Conservation (phyloP, 108 stramenopile species). For the Phaeodactylum tricornutum region DNA sequence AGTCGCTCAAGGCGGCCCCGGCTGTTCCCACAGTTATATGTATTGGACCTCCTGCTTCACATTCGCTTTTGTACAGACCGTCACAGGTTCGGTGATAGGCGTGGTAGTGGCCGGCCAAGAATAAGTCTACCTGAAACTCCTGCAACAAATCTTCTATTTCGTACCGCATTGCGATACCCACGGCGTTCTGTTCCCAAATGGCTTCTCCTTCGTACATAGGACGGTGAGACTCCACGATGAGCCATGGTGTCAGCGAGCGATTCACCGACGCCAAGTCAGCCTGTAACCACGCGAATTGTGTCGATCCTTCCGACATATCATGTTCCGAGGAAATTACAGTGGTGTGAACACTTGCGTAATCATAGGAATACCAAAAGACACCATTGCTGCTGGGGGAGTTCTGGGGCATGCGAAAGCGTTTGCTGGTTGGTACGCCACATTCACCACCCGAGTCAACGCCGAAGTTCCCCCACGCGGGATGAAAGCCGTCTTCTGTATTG, state of each 20-base stretch:
- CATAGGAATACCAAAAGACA: slow-evolving; percentile 71
- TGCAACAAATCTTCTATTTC: slow-evolving; percentile 65
- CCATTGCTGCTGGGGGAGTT: slow-evolving; percentile 43
- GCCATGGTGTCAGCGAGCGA: slow-evolving; percentile 66
- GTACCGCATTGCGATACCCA: slow-evolving; percentile 37
- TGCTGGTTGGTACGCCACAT: slow-evolving; percentile 61
- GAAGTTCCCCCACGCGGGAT: slow-evolving; percentile 55
- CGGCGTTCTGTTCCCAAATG: slow-evolving; percentile 24
- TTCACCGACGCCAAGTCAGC: slow-evolving; percentile 41
- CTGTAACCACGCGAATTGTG: slow-evolving; percentile 55
- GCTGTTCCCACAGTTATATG: slow-evolving; percentile 56
- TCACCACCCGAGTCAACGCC: slow-evolving; percentile 55
- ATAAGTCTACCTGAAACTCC: slow-evolving; percentile 53
- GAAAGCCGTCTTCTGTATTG: slow-evolving; percentile 19
- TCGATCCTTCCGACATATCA: slow-evolving; percentile 46
- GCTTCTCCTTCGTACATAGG: slow-evolving; percentile 56
- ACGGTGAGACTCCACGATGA: slow-evolving; percentile 69
- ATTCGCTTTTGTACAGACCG: slow-evolving; percentile 29
- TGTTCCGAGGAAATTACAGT: slow-evolving; percentile 63
- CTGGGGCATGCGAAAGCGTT: slow-evolving; percentile 59
- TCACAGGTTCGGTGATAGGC: slow-evolving; percentile 57
- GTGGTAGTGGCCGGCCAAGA: slow-evolving; percentile 73
- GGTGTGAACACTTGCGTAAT: slow-evolving; percentile 47
- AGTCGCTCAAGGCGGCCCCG: slow-evolving; percentile 20
- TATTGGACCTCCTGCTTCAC: slow-evolving; percentile 30